Evolutionary conservation across 108 stramenopile genomes (phyloP), one percentile per base, ranked within the genome.

Genomic region (Aurantiochytrium sp.): DNA sequence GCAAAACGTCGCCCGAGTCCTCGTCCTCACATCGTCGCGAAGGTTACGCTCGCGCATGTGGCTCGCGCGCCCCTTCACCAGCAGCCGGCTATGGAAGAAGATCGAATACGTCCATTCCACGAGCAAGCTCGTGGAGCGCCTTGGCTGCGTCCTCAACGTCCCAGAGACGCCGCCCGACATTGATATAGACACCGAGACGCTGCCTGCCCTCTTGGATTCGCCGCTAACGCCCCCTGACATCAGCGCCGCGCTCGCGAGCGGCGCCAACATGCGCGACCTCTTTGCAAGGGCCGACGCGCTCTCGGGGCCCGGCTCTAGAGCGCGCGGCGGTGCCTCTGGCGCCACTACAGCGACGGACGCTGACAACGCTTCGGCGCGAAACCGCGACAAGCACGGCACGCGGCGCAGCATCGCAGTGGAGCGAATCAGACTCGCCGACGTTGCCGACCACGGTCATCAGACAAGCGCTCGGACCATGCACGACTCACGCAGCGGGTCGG

Each of bases 51-150:
- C 73, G 0, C 73, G 73, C 73, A 81, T 81, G 73, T 81, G 73
- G 73, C 73, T 81, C 1, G 73, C 73, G 24, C 21, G 73, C 6
- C 73, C 73, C 2, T 81, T 81, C 2, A 48, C 73, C 36, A 81
- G 73, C 73, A 48, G 42, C 32, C 39, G 45, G 19, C 45, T 81
- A 6, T 81, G 73, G 73, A 81, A 81, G 73, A 41, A 48, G 32
- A 41, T 81, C 30, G 73, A 81, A 81, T 81, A 81, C 45, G 73
- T 81, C n/a, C 73, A 81, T 2, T 48, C 42, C 39, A 81, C 42
- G 45, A 41, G 45, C 39, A 81, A 81, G 30, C 45, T 81, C 42
- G 45, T 48, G n/a, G 73, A 81, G 42, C 39, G 45, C 39, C 73
- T 81, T 30, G 73, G 73, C 22, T 65, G 59, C 59, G 59, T 65